phyloP scores from a whole-genome alignment of 495 filamentous ascomycete genomes.

The Penicillium ucsense region DNA sequence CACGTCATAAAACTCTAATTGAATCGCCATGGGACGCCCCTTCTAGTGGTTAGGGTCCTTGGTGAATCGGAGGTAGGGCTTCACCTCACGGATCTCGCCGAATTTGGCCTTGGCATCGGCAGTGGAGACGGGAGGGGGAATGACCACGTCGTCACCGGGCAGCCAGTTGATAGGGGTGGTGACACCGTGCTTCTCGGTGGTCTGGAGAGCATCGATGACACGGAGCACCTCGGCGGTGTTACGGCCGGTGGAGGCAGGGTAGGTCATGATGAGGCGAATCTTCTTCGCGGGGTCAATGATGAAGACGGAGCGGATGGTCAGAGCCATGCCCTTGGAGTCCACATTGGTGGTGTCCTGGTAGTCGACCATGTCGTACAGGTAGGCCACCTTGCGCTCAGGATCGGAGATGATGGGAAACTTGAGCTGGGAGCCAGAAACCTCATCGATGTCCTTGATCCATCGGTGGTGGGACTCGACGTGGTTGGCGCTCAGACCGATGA shows the following conservation, averaged over 20 bases:
- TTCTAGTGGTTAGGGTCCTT: conserved; percentile 31
- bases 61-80: conserved; percentile 47
- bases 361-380: conserved; percentile 59
- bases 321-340: conserved; percentile 47
- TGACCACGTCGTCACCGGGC: conserved; percentile 56
- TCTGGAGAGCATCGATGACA: conserved; percentile 57
- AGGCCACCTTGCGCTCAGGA: conserved; percentile 54
- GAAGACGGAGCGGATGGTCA: conserved; percentile 61
- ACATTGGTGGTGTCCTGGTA: conserved; percentile 46
- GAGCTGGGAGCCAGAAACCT: conserved; percentile 44
- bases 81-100: conserved; percentile 53
- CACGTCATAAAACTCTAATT: conserved; percentile 6
- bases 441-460: conserved; percentile 61
- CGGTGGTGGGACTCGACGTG: conserved; percentile 45
- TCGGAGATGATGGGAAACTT: conserved; percentile 64
- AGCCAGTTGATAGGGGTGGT: conserved; percentile 58
- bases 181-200: conserved; percentile 52
- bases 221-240: conserved; percentile 58
- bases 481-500: conserved; percentile 78
- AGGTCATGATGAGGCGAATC: conserved; percentile 58
- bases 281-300: conserved; percentile 63
- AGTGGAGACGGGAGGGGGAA: conserved; percentile 52
- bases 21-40: neutral
- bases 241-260: conserved; percentile 55
- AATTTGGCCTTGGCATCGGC: conserved; percentile 60